Evolutionary conservation across 805 yeast genomes (phyloP).

Genomic region (Brettanomyces anomalus): DNA sequence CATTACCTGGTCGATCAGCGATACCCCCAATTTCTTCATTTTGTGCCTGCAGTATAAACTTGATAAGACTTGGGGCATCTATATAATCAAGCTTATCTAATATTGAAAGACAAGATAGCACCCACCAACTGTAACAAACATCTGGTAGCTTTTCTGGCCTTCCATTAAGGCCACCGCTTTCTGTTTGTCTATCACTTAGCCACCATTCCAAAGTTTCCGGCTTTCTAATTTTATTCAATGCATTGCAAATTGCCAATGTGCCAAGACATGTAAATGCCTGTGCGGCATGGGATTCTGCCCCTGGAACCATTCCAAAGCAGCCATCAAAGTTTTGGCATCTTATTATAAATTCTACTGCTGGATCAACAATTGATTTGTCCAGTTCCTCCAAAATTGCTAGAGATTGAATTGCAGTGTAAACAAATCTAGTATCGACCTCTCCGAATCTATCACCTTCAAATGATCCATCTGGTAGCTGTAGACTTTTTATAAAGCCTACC

Average conservation of each 20-base stretch:
- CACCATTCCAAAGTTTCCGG: slow-evolving; percentile 60
- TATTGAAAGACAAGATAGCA: slow-evolving; percentile 63
- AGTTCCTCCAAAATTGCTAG: slow-evolving; percentile 62
- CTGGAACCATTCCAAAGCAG: slow-evolving; percentile 89
- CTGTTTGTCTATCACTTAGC: slow-evolving; percentile 85
- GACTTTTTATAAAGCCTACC: slow-evolving; percentile 29
- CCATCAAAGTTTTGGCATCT: slow-evolving; percentile 89
- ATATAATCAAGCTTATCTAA: slow-evolving; percentile 68
- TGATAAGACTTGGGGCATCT: slow-evolving; percentile 48
- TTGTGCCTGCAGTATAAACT: slow-evolving; percentile 70
- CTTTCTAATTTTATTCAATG: slow-evolving; percentile 38
- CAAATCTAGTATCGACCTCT: slow-evolving; percentile 87
- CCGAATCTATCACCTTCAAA: slow-evolving; percentile 89
- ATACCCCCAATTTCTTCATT: slow-evolving; percentile 80
- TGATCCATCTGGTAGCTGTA: slow-evolving; percentile 59
- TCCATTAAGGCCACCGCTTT: slow-evolving; percentile 89
- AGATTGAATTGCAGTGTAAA: slow-evolving; percentile 71
- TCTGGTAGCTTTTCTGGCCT: slow-evolving; percentile 94
- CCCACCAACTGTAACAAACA: slow-evolving; percentile 99
- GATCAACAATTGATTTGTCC: slow-evolving; percentile 34
- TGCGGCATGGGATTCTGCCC: slow-evolving; percentile 93
- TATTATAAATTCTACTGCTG: slow-evolving; percentile 57
- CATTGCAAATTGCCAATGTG: slow-evolving; percentile 58
- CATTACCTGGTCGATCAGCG: slow-evolving; percentile 85
- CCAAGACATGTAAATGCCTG: slow-evolving; percentile 84